Evolutionary conservation across 306 rosid species (phyloP).

Genomic region (Canavalia ensiformis): DNA sequence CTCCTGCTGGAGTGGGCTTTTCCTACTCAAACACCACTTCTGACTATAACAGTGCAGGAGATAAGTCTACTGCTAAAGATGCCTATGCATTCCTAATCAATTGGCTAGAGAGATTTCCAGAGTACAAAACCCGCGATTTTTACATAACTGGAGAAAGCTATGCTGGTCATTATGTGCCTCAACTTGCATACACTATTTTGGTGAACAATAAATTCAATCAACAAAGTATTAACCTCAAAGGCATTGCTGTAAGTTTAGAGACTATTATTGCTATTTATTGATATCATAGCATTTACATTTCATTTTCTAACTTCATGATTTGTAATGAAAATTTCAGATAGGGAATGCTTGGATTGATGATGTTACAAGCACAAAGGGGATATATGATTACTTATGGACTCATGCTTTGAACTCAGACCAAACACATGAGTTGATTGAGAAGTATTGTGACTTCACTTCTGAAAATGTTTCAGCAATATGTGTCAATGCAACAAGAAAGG

Average conservation of each 20-base stretch:
- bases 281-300: neutral
- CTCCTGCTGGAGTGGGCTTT: constrained; percentile 76
- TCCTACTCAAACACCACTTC: constrained; percentile 64
- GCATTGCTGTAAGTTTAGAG: constrained; percentile 57
- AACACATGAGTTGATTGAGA: constrained; percentile 56
- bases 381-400: constrained; percentile 58
- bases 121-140: constrained; percentile 64
- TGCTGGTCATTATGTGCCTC: constrained; percentile 70
- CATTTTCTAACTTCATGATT: neutral
- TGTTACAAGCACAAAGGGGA: constrained; percentile 26
- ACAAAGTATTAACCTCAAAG: constrained; percentile 60
- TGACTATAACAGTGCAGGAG: constrained; percentile 53
- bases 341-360: constrained; percentile 73
- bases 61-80: constrained; percentile 57
- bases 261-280: neutral
- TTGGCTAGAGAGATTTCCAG: constrained; percentile 73
- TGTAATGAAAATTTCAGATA: constrained; percentile 52
- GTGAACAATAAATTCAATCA: constrained; percentile 39
- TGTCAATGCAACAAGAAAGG: neutral
- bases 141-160: constrained; percentile 73
- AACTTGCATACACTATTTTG: constrained; percentile 63
- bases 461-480: constrained; percentile 39
- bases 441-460: constrained; percentile 54
- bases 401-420: constrained; percentile 69
- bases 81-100: constrained; percentile 65